Evolutionary conservation across 2,329 filamentous ascomycete genomes (phyloP).

Genomic region (Ceratocystis albifundus): DNA sequence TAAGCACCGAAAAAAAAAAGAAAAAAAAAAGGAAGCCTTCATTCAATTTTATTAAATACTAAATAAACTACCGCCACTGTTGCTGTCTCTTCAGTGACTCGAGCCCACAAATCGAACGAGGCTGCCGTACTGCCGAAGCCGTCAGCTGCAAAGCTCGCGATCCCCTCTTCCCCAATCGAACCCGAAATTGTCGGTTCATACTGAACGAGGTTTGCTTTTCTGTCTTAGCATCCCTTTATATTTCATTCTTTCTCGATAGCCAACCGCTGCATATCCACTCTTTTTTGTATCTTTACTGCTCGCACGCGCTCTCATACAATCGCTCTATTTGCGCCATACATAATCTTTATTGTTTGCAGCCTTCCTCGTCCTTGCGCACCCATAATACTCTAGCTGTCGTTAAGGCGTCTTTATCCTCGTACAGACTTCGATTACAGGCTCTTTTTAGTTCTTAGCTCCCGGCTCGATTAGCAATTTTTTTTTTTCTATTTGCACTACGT

Average conservation of each 20-base stretch:
- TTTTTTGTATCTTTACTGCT: neutral
- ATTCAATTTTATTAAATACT: too few relatives aligned
- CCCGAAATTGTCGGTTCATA: neutral
- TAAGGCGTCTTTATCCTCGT: neutral
- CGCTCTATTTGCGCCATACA: neutral
- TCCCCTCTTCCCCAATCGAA: neutral
- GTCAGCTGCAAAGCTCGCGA: neutral
- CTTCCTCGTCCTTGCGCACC: neutral
- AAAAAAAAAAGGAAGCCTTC: too few relatives aligned
- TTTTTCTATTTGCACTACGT: neutral
- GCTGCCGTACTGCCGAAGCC: neutral
- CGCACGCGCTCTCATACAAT: neutral
- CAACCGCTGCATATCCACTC: neutral
- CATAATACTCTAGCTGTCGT: neutral
- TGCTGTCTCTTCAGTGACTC: neutral
- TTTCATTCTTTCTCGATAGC: neutral
- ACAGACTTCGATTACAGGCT: neutral
- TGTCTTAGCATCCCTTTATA: neutral
- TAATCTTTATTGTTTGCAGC: slow-evolving; percentile 9
- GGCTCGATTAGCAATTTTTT: neutral
- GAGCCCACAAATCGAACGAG: slow-evolving; percentile 1
- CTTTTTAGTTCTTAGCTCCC: neutral
- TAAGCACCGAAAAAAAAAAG: slow-evolving; percentile 3
- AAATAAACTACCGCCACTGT: neutral
- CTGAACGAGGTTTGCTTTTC: neutral